Evolutionary conservation across 140 eudicot species (phyloP), one percentile per base, ranked within the genome.

Genomic region (Oenanthe javanica): DNA sequence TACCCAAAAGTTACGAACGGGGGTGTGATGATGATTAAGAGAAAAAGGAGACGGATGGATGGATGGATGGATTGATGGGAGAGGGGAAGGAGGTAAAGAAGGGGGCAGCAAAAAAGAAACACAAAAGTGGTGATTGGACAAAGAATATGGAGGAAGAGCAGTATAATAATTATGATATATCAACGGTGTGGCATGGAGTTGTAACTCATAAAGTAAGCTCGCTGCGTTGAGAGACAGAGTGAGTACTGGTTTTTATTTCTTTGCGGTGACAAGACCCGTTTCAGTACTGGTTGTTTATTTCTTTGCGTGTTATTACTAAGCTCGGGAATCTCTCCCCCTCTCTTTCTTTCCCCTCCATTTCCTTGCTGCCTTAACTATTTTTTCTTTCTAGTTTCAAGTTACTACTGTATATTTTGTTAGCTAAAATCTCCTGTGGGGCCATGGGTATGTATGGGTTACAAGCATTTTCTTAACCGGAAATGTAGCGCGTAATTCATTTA

Each of bases 161-260:
- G 36, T 13, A n/a, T 51, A 10, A 31, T 1, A 3, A 27, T 27
- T 27, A 67, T 31, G 73, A 67, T 5, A 31, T 67, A 67, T 31
- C 21, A 67, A 67, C 73, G 73, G 73, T 67, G 73, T 31, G 73
- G 73, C 73, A 67, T 67, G 73, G 73, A 66, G 72, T 31, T 66
- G 72, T 66, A 66, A 66, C 8, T 43, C 72, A 66, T 23, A 63
- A 55, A 19, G 63, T 16, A 16, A 63, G 71, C 36, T 25, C 36
- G 36, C 36, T 31, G 12, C 4, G 36, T 5, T 49, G 54, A 49
- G 36, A 21, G 70, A n/a, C 71, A 23, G 40, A 25, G 40, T 4
- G 38, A n/a, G 71, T 9, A 19, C 13, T 31, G 36, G 36, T 31
- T 31, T 31, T 31, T 31, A 31, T 31, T 31, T 31, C 36, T 31